Conservation (phyloP, 768 basidiomycete species). For the Calocybe cyanea region DNA sequence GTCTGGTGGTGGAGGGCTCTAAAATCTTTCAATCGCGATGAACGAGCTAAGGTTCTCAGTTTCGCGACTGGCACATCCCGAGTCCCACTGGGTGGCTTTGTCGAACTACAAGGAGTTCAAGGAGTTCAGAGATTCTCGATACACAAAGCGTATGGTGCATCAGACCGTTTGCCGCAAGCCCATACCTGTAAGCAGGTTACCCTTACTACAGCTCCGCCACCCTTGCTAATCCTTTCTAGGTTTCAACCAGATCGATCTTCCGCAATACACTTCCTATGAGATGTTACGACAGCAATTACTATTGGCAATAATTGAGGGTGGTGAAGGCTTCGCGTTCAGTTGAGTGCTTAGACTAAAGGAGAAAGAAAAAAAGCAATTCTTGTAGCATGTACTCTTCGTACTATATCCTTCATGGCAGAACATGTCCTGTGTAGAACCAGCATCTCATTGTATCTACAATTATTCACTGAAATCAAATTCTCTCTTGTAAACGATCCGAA, state of each 20-base stretch:
- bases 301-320: slow-evolving; percentile 93
- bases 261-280: slow-evolving; percentile 94
- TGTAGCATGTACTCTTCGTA: slow-evolving; percentile 12
- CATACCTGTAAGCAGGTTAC: slow-evolving; percentile 68
- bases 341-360: slow-evolving; percentile 27
- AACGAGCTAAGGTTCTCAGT: slow-evolving; percentile 93
- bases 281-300: slow-evolving; percentile 89
- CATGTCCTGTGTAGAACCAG: slow-evolving; percentile 15
- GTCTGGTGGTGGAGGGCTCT: slow-evolving; percentile 99
- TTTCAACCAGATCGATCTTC: slow-evolving; percentile 94
- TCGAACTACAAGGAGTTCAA: slow-evolving; percentile 91
- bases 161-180: slow-evolving; percentile 82
- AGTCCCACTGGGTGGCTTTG: slow-evolving; percentile 92
- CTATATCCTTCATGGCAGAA: slow-evolving; percentile 6
- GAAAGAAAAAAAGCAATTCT: slow-evolving; percentile 2
- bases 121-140: slow-evolving; percentile 95
- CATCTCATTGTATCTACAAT: slow-evolving; percentile 21
- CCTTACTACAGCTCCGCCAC: slow-evolving; percentile 7
- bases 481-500: not conserved
- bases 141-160: slow-evolving; percentile 86
- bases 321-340: slow-evolving; percentile 90
- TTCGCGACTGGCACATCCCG: slow-evolving; percentile 93
- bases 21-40: slow-evolving; percentile 95
- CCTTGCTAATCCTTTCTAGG: slow-evolving; percentile 39
- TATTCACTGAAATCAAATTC: slow-evolving; percentile 7